Evolutionary conservation across 2,329 filamentous ascomycete species (phyloP).

Genomic region (Phaeosphaeriaceae sp.): DNA sequence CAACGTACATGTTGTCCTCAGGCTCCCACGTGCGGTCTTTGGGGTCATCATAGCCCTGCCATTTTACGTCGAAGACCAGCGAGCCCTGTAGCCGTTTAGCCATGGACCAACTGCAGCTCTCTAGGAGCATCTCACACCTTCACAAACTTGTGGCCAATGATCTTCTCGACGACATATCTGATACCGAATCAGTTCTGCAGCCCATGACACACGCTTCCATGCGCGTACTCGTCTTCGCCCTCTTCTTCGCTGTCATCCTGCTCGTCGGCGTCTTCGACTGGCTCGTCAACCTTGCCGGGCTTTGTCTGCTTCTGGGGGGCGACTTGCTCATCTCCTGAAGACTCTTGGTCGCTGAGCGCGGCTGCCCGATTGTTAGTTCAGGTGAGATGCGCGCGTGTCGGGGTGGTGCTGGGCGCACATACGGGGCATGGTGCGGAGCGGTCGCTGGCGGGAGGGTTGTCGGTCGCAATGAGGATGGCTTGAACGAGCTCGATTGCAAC

Average conservation of each 20-base stretch:
- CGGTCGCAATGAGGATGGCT: slow-evolving; percentile 4
- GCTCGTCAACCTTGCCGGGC: slow-evolving; percentile 20
- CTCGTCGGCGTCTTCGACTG: slow-evolving; percentile 47
- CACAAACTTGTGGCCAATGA: slow-evolving; percentile 67
- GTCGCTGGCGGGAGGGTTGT: slow-evolving; percentile 14
- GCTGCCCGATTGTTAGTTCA: slow-evolving; percentile 40
- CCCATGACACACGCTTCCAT: neutral
- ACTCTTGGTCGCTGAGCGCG: slow-evolving; percentile 50
- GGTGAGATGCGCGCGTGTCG: slow-evolving; percentile 4
- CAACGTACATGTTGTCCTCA: slow-evolving; percentile 70
- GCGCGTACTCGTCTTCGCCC: slow-evolving; percentile 55
- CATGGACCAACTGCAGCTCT: slow-evolving; percentile 21
- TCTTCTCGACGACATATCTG: slow-evolving; percentile 78
- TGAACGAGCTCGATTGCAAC: slow-evolving; percentile 4
- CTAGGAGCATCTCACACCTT: slow-evolving; percentile 43
- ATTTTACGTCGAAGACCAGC: slow-evolving; percentile 74
- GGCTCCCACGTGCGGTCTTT: slow-evolving; percentile 80
- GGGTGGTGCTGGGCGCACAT: slow-evolving; percentile 23
- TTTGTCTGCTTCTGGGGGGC: slow-evolving; percentile 33
- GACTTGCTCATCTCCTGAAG: slow-evolving; percentile 38
- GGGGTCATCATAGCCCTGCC: slow-evolving; percentile 77
- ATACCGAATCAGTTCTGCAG: slow-evolving; percentile 31
- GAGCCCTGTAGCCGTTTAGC: slow-evolving; percentile 25
- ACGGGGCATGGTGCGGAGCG: slow-evolving; percentile 42
- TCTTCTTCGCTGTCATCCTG: slow-evolving; percentile 47